Evolutionary conservation across 306 rosid genomes (phyloP).

Genomic region (Corylus americana): DNA sequence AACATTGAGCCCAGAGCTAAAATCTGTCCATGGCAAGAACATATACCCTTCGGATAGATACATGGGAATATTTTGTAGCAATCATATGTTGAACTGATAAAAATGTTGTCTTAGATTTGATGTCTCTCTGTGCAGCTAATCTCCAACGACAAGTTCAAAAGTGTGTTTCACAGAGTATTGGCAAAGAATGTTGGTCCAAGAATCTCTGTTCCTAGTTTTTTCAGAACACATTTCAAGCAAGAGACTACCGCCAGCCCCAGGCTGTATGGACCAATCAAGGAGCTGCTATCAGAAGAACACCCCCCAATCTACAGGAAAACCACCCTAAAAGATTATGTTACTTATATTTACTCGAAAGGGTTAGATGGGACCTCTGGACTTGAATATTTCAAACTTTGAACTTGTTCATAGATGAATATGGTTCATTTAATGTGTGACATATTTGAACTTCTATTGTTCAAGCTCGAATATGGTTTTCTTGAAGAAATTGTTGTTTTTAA

Average conservation of each 20-base stretch:
- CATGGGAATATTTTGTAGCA: neutral
- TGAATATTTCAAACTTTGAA: slow-evolving; percentile 39
- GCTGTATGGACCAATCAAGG: slow-evolving; percentile 56
- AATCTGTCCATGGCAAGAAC: neutral
- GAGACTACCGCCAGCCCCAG: slow-evolving; percentile 4
- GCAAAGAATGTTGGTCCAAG: slow-evolving; percentile 29
- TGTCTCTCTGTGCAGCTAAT: slow-evolving; percentile 26
- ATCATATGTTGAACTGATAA: neutral
- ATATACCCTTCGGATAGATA: neutral
- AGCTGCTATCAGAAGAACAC: slow-evolving; percentile 49
- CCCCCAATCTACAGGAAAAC: slow-evolving; percentile 43
- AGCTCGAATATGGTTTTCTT: too few relatives aligned
- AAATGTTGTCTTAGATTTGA: neutral
- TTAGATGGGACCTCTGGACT: slow-evolving; percentile 43
- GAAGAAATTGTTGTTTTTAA: too few relatives aligned
- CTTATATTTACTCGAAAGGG: slow-evolving; percentile 24
- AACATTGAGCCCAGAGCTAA: neutral
- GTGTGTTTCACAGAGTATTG: slow-evolving; percentile 30
- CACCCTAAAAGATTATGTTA: slow-evolving; percentile 24
- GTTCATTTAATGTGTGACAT: too few relatives aligned
- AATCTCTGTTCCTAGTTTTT: slow-evolving; percentile 24
- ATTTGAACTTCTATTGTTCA: too few relatives aligned
- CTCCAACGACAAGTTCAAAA: slow-evolving; percentile 33
- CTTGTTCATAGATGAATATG: neutral
- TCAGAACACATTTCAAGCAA: neutral